Percentiles rank a stretch among this genome's conserved stretches.
phyloP scores from a whole-genome alignment of 2,329 filamentous ascomycete species.

The Corynespora cassiicola region DNA sequence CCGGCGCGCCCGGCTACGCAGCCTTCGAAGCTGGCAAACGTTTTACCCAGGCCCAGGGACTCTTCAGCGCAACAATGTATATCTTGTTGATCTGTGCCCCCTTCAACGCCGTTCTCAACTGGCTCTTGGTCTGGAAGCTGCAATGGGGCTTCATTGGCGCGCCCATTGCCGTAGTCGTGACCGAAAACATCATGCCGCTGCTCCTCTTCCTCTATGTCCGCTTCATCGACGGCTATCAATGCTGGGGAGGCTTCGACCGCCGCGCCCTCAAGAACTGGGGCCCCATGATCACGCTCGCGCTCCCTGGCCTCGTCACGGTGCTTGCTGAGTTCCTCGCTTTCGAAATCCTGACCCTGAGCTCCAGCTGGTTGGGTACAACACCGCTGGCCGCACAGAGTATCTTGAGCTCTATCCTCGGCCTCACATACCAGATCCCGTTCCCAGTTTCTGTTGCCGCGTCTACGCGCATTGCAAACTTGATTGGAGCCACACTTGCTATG shows the following conservation, averaged over 20 bases:
- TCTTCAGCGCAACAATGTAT: slow-evolving; percentile 80
- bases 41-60: slow-evolving; percentile 62
- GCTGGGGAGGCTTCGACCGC: slow-evolving; percentile 80
- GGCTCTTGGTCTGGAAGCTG: slow-evolving; percentile 74
- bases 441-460: slow-evolving; percentile 87
- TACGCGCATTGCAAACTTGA: slow-evolving; percentile 89
- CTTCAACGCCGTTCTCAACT: slow-evolving; percentile 81
- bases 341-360: slow-evolving; percentile 84
- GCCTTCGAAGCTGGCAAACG: slow-evolving; percentile 62
- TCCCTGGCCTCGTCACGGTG: slow-evolving; percentile 92
- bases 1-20: slow-evolving; percentile 61
- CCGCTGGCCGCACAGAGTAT: slow-evolving; percentile 89
- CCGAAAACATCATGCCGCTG: slow-evolving; percentile 75
- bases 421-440: slow-evolving; percentile 92
- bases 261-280: slow-evolving; percentile 77
- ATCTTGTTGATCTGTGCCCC: slow-evolving; percentile 84
- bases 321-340: slow-evolving; percentile 94
- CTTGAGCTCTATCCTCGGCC: slow-evolving; percentile 75
- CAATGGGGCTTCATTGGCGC: slow-evolving; percentile 72
- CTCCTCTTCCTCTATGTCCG: slow-evolving; percentile 77
- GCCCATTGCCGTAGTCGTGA: slow-evolving; percentile 77
- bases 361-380: slow-evolving; percentile 78
- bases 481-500: slow-evolving; percentile 82
- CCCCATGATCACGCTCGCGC: slow-evolving; percentile 84
- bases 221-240: slow-evolving; percentile 74